Conservation (phyloP, 495 filamentous ascomycete species). For the Aspergillus diversus region DNA sequence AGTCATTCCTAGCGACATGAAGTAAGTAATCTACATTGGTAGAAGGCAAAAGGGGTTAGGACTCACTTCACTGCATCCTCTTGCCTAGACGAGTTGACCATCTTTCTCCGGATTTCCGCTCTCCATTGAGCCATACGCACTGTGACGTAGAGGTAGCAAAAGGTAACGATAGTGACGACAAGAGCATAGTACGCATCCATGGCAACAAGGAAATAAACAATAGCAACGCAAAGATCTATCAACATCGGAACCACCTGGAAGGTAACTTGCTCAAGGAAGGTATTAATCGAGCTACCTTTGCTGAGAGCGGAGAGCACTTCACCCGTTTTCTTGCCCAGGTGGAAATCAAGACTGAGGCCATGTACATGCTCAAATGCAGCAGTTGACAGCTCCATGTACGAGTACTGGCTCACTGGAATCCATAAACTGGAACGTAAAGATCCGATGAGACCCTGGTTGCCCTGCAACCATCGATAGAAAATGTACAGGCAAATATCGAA, state of each 20-base stretch:
- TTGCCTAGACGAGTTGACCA: constrained; percentile 91
- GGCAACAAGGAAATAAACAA: constrained; percentile 77
- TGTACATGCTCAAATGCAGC: constrained; percentile 98
- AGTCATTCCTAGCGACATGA: constrained; percentile 70
- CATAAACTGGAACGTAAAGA: constrained; percentile 81
- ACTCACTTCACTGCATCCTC: constrained; percentile 87
- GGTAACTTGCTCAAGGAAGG: constrained; percentile 92
- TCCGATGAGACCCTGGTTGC: constrained; percentile 81
- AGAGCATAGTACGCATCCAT: constrained; percentile 94
- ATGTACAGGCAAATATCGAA: constrained; percentile 76
- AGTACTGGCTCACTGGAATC: constrained; percentile 96
- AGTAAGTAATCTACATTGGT: constrained; percentile 37
- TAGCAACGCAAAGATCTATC: constrained; percentile 83
- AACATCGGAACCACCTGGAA: constrained; percentile 96
- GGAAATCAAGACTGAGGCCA: constrained; percentile 91
- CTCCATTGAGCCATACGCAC: constrained; percentile 94
- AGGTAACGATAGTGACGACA: constrained; percentile 88
- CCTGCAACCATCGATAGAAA: constrained; percentile 81
- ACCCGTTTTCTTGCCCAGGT: constrained; percentile 94
- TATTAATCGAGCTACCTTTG: constrained; percentile 95
- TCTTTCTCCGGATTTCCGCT: constrained; percentile 84
- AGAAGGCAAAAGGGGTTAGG: background rate
- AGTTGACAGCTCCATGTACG: constrained; percentile 90
- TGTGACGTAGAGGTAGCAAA: constrained; percentile 93
- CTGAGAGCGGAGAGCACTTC: constrained; percentile 94